phyloP scores from a whole-genome alignment of 2,329 filamentous ascomycete species.

The Fusarium denticulatum region DNA sequence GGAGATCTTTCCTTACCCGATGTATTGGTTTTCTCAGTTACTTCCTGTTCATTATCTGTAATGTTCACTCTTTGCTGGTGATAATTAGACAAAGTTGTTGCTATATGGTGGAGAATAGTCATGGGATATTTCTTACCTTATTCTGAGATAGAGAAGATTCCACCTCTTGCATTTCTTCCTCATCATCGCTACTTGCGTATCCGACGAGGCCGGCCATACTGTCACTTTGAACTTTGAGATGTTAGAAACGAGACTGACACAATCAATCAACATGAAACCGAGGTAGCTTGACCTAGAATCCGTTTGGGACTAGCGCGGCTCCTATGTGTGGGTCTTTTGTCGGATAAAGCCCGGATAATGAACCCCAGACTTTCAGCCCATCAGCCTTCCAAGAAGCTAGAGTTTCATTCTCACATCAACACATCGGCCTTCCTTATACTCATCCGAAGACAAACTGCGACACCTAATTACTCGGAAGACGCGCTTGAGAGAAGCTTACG shows the following conservation, averaged over 20 bases:
- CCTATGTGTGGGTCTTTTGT: not conserved
- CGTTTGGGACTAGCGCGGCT: conserved; percentile 34
- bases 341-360: conserved; percentile 22
- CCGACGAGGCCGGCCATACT: conserved; percentile 57
- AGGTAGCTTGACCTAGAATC: conserved; percentile 23
- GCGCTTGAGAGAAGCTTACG: not conserved
- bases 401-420: conserved; percentile 18
- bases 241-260: conserved; percentile 1
- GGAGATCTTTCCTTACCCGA: conserved; percentile 7
- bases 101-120: not conserved
- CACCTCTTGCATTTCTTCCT: conserved; percentile 48
- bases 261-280: conserved; percentile 3
- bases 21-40: not conserved
- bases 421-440: conserved; percentile 17
- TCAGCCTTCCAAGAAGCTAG: conserved; percentile 13
- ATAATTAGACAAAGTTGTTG: conserved; percentile 9
- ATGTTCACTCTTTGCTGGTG: conserved; percentile 6
- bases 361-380: conserved; percentile 13
- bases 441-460: not conserved
- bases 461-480: not conserved
- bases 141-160: conserved; percentile 1
- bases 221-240: not conserved
- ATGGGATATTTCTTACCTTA: conserved; percentile 18
- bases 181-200: conserved; percentile 64
- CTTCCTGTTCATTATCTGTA: not conserved